These are phyloP conservation scores for Paramecium tetraurelia DNA, from an alignment of 73 alveolate species.

Conservation along the genomic window DNA sequence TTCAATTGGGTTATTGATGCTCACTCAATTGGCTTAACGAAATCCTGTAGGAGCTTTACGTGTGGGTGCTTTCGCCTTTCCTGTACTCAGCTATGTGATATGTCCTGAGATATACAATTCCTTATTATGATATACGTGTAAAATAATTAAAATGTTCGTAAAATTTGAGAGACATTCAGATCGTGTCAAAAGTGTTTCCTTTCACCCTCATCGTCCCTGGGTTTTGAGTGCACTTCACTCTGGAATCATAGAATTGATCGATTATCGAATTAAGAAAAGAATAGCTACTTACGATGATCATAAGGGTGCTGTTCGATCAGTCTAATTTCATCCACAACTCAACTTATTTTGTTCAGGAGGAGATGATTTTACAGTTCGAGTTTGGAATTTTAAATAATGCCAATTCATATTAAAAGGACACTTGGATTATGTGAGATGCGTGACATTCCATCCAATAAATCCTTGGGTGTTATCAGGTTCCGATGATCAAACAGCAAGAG, in stretches of 20 bases:
- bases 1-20: not conserved
- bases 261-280: slow-evolving; percentile 80
- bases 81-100: not conserved
- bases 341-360: slow-evolving; percentile 97
- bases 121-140: slow-evolving; percentile 26
- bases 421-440: slow-evolving; percentile 96
- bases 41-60: not conserved
- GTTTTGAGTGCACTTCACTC: slow-evolving; percentile 78
- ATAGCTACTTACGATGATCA: slow-evolving; percentile 80
- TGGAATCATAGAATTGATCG: slow-evolving; percentile 96
- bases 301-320: slow-evolving; percentile 74
- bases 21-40: not conserved
- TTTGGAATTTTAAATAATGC: slow-evolving; percentile 73
- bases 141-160: slow-evolving; percentile 57
- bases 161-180: slow-evolving; percentile 94
- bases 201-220: slow-evolving; percentile 98
- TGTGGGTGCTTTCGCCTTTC: not conserved
- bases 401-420: slow-evolving; percentile 92
- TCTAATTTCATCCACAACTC: slow-evolving; percentile 77
- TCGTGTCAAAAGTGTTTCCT: slow-evolving; percentile 95
- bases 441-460: slow-evolving; percentile 94
- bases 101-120: not conserved
- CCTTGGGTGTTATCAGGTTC: slow-evolving; percentile 98
- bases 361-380: slow-evolving; percentile 97
- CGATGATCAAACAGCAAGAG: slow-evolving; percentile 79